Percentiles rank a stretch among this genome's conserved stretches.
phyloP scores from a whole-genome alignment of 345 rosid genomes.

The Fremontodendron californicum region DNA sequence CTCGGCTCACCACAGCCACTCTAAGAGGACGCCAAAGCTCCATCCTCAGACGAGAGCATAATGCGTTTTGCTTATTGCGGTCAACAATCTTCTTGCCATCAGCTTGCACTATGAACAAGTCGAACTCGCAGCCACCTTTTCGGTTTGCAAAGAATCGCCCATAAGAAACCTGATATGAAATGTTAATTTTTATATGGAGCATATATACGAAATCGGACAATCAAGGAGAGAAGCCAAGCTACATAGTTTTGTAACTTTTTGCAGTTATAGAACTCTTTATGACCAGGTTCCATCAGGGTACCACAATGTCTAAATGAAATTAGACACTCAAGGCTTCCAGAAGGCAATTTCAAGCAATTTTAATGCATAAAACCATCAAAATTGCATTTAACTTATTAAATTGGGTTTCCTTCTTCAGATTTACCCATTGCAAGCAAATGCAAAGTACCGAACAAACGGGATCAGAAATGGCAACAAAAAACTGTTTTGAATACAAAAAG shows the following conservation, averaged over 20 bases:
- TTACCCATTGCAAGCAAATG: not conserved
- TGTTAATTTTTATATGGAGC: not conserved
- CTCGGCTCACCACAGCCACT: conserved; percentile 53
- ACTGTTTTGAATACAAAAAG: not conserved
- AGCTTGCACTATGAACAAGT: conserved; percentile 55
- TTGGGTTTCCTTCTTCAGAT: not conserved
- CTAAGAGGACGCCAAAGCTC: conserved; percentile 59
- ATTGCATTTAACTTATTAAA: not conserved
- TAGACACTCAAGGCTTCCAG: not conserved
- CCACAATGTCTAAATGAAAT: not conserved
- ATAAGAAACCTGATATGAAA: conserved; percentile 43
- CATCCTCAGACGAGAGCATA: conserved; percentile 58
- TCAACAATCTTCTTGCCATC: conserved; percentile 65
- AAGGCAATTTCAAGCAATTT: not conserved
- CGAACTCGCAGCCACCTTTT: conserved; percentile 47
- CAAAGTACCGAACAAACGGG: not conserved
- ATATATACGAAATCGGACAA: not conserved
- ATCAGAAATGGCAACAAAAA: not conserved
- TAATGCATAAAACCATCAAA: not conserved
- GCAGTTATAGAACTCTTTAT: not conserved
- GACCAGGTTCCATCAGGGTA: not conserved
- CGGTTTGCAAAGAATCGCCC: conserved; percentile 55
- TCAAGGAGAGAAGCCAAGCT: not conserved
- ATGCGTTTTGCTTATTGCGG: conserved; percentile 47
- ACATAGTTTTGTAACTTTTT: not conserved